Base-by-base conservation (phyloP, 257 asterid genomes). In the Ocimum tenuiflorum region DNA sequence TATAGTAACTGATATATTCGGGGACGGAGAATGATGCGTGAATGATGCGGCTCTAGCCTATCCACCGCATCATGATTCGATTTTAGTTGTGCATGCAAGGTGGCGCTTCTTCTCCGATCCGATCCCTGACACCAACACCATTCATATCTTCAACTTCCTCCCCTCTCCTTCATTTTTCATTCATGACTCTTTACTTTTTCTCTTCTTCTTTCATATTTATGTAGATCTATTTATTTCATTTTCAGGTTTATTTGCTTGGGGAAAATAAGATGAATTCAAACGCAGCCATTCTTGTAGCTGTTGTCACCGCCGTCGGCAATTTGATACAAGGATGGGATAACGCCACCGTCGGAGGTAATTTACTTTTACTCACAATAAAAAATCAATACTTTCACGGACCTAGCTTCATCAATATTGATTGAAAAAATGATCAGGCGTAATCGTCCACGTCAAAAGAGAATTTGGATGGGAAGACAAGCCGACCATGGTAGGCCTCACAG, bases 261-360 rank as follows among this genome's bases (percentile, higher is more conserved):
- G 0, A 1, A 55, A 54, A 50, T 38, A 66, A 75, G 43, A 86
- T 86, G 95, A 82, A 77, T 51, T 31, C 36, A 31, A 31, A 31
- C 36, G 76, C 81, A 67, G 81, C 85, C 31, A 83, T 82, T 64
- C 66, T 75, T 33, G 85, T 82, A 6, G 91, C 95, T 4, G 54
- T 82, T 52, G 91, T 77, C 7, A 88, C 95, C 60, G 87, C 90
- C 3, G 49, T 80, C 22, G 95, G 91, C 24, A 86, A 78, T 74
- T 71, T 86, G 18, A 69, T 86, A 42, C 95, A 86, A 75, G 95
- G 91, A 77, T 84, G 95, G 95, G 95, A 86, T 45, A 80, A 77
- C 45, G 95, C 91, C 57, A 73, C 86, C 29, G 79, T 86, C 20
- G 91, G 88, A 22, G 95, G 94, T 57, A 10, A 3, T 0, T 7